Conservation (phyloP, 305 asterid species). For the Fraxinus paxiana region DNA sequence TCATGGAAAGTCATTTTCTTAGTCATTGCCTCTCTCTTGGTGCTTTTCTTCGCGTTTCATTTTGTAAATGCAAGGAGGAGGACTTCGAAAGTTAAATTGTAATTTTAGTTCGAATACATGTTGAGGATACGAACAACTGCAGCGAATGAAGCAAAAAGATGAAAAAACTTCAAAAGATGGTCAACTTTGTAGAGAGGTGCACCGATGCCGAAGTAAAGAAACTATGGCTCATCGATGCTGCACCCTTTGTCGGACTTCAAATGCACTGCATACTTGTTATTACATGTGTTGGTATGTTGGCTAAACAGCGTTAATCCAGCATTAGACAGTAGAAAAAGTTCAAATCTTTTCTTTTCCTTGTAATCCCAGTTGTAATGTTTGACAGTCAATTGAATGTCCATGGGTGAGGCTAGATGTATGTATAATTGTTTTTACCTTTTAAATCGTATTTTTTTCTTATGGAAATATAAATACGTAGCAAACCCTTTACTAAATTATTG, state of each 20-base stretch:
- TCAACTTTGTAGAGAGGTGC: neutral
- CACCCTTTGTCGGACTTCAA: neutral
- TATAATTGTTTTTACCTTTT: neutral
- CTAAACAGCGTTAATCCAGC: neutral
- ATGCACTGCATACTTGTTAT: neutral
- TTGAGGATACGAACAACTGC: neutral
- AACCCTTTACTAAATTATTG: neutral
- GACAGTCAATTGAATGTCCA: neutral
- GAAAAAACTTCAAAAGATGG: neutral
- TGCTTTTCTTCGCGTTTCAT: constrained; percentile 41
- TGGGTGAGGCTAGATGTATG: neutral
- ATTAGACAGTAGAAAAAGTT: neutral
- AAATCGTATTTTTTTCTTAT: neutral
- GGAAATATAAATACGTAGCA: neutral
- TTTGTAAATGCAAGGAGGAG: constrained; percentile 47
- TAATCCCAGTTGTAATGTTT: neutral
- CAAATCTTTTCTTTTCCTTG: neutral
- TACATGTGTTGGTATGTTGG: neutral
- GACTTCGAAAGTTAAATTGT: constrained; percentile 63
- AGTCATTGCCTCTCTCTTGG: constrained; percentile 30
- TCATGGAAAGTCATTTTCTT: constrained; percentile 42
- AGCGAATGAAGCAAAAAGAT: neutral
- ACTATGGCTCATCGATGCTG: neutral
- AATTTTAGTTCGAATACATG: constrained; percentile 6
- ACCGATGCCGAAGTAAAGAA: neutral